Evolutionary conservation across 2,329 filamentous ascomycete species (phyloP).

Genomic region (Trichophyton rubrum): DNA sequence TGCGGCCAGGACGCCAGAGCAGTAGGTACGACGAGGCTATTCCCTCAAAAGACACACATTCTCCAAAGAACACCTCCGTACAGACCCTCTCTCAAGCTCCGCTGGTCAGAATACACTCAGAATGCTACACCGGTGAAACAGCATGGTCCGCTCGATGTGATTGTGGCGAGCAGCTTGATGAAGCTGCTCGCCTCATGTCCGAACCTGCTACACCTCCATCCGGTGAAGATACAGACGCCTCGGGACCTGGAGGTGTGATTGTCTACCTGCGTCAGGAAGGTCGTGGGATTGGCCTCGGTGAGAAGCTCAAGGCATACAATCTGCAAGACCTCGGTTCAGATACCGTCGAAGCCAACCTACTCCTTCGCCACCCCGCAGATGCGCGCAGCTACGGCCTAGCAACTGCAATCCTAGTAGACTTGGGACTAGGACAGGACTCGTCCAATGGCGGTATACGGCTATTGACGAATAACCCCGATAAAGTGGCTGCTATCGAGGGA

Average conservation of each 20-base stretch:
- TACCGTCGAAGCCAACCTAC: constrained; percentile 87
- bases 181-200: constrained; percentile 81
- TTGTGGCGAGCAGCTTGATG: constrained; percentile 93
- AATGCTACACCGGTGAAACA: constrained; percentile 97
- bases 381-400: constrained; percentile 92
- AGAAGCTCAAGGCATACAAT: constrained; percentile 97
- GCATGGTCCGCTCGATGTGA: constrained; percentile 97
- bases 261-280: constrained; percentile 94
- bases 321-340: constrained; percentile 94
- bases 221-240: constrained; percentile 33
- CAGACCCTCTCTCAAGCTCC: constrained; percentile 36
- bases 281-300: constrained; percentile 81
- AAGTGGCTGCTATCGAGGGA: constrained; percentile 86
- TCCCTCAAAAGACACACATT: neutral
- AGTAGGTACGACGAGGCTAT: constrained; percentile 48
- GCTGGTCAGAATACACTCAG: constrained; percentile 87
- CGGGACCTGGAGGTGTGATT: constrained; percentile 63
- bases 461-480: constrained; percentile 94
- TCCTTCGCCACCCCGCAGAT: constrained; percentile 85
- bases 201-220: constrained; percentile 17
- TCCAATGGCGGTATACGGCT: constrained; percentile 55
- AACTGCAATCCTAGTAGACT: constrained; percentile 81
- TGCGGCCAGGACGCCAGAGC: constrained; percentile 72
- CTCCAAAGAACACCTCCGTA: too few relatives aligned
- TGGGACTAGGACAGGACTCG: constrained; percentile 56